A percentile compares a stretch with the other conserved stretches of the same genome.
Evolutionary conservation across 78 protist genomes (phyloP).

Genomic region (Dictyostelium discoideum): DNA sequence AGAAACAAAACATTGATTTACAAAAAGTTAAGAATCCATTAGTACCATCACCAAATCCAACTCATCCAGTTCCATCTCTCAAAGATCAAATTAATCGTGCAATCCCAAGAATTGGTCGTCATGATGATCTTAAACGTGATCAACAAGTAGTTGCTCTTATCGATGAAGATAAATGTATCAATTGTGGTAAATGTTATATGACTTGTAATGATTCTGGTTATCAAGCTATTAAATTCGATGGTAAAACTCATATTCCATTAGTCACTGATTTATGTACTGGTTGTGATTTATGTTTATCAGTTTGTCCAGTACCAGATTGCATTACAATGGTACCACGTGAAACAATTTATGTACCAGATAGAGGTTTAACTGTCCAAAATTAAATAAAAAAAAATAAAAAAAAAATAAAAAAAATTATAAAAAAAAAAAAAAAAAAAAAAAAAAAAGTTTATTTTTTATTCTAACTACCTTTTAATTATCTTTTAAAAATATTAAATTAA

Average conservation of each 20-base stretch:
- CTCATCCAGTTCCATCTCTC: slow-evolving; percentile 30
- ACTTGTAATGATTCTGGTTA: slow-evolving; percentile 95
- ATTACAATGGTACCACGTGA: slow-evolving; percentile 94
- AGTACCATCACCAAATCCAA: slow-evolving; percentile 11
- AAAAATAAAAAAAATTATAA: not conserved
- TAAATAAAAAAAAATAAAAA: not conserved
- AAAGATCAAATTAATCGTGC: slow-evolving; percentile 83
- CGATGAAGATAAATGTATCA: slow-evolving; percentile 96
- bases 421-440: not conserved
- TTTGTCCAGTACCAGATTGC: slow-evolving; percentile 94
- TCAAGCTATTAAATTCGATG: slow-evolving; percentile 87
- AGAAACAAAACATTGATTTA: slow-evolving; percentile 9
- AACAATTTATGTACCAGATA: slow-evolving; percentile 43
- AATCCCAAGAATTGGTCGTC: slow-evolving; percentile 86
- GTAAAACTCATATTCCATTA: slow-evolving; percentile 92
- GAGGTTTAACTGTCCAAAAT: slow-evolving; percentile 49
- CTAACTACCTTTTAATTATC: no score
- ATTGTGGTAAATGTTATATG: slow-evolving; percentile 98
- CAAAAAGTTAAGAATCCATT: not conserved
- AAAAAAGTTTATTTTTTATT: not conserved
- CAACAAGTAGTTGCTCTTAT: slow-evolving; percentile 95
- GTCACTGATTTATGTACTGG: slow-evolving; percentile 96
- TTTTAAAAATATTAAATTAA: no score
- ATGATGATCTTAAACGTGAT: slow-evolving; percentile 80
- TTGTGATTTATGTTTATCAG: slow-evolving; percentile 91